A percentile compares a stretch with the other conserved stretches of the same genome.
phyloP scores from a whole-genome alignment of 202 grass and related monocot species.

The Carex sylvatica region DNA sequence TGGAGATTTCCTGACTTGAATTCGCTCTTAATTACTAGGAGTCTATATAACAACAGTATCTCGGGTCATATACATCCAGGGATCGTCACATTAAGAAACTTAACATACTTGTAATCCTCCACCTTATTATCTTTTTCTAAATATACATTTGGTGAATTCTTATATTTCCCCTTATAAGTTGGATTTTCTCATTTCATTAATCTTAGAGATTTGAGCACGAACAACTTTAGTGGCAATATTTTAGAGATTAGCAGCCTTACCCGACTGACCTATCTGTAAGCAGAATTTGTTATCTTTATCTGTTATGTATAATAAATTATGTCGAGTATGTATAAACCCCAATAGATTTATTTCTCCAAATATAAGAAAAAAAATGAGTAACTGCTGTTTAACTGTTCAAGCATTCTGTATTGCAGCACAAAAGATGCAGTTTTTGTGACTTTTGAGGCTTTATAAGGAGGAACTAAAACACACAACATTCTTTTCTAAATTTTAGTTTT shows the following conservation, averaged over 20 bases:
- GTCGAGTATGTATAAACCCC: neutral
- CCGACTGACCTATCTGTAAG: constrained; percentile 16
- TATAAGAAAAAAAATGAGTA: neutral
- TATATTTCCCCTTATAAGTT: neutral
- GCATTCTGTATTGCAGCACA: neutral
- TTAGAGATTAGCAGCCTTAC: neutral
- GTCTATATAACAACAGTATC: constrained; percentile 7
- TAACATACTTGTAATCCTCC: constrained; percentile 15
- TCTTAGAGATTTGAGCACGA: constrained; percentile 17
- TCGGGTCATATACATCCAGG: neutral
- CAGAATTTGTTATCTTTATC: neutral
- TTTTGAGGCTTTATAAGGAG: neutral
- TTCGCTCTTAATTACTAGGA: neutral
- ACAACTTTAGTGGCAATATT: constrained; percentile 18
- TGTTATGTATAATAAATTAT: neutral
- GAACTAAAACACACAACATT: constrained; percentile 10
- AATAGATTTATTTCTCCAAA: neutral
- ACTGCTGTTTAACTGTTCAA: neutral
- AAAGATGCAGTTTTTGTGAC: constrained; percentile 13
- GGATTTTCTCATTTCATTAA: constrained; percentile 2
- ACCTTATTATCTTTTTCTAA: neutral
- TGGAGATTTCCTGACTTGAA: constrained; percentile 5
- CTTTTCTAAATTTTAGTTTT: neutral
- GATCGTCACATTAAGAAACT: neutral
- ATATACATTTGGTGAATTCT: neutral